Conservation (phyloP, 441 rosid species). For the Hura crepitans region DNA sequence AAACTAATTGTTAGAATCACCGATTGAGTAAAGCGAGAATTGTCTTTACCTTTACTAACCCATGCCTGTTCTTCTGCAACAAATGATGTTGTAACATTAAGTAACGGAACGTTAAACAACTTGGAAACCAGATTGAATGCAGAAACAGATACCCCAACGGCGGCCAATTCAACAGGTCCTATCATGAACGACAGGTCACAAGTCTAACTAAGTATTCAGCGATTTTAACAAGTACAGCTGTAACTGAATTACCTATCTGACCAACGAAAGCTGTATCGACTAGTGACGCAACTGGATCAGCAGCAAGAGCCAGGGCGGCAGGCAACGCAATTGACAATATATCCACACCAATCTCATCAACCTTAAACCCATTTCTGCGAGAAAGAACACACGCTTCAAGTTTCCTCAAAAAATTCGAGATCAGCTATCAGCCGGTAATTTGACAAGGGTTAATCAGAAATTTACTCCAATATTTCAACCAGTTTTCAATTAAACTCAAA, state of each 20-base stretch:
- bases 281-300: slow-evolving; percentile 82
- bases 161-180: slow-evolving; percentile 89
- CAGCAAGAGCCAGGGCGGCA: slow-evolving; percentile 88
- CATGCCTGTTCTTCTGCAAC: slow-evolving; percentile 87
- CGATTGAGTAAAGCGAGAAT: slow-evolving; percentile 18
- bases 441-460: no score
- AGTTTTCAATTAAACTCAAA: no score
- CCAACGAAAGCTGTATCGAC: slow-evolving; percentile 90
- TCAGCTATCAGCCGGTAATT: no score
- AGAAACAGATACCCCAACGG: slow-evolving; percentile 81
- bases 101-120: slow-evolving; percentile 80
- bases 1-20: slow-evolving; percentile 21
- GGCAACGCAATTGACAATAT: slow-evolving; percentile 84
- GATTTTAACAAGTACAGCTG: background rate
- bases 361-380: slow-evolving; percentile 38
- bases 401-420: no score
- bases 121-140: slow-evolving; percentile 83
- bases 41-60: slow-evolving; percentile 31
- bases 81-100: slow-evolving; percentile 79
- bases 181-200: slow-evolving; percentile 15
- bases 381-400: background rate
- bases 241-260: slow-evolving; percentile 52
- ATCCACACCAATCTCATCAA: slow-evolving; percentile 59
- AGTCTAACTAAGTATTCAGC: background rate
- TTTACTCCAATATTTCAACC: no score